phyloP scores from a whole-genome alignment of 306 rosid species.

The Cucurbita maxima region DNA sequence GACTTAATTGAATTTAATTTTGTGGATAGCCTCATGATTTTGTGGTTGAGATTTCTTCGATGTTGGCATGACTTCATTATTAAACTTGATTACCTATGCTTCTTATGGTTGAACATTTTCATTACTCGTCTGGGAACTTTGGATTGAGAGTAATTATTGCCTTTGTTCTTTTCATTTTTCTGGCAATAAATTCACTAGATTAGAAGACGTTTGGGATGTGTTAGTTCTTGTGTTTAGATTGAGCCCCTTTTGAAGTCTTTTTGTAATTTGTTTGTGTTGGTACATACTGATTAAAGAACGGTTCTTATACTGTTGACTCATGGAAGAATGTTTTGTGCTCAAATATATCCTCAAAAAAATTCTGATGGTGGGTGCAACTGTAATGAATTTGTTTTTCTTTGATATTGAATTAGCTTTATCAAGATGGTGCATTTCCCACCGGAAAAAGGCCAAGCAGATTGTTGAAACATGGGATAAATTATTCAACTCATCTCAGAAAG shows the following conservation, averaged over 20 bases:
- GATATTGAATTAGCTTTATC: constrained; percentile 56
- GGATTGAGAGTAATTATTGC: background rate
- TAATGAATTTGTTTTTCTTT: constrained; percentile 26
- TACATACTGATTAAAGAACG: background rate
- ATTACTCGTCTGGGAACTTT: background rate
- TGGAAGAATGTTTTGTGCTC: constrained; percentile 1
- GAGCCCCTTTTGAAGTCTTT: background rate
- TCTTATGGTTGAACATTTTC: background rate
- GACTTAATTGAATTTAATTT: background rate
- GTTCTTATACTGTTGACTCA: background rate
- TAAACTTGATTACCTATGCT: background rate
- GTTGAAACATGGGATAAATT: constrained; percentile 80
- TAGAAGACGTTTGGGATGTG: background rate
- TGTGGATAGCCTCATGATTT: background rate
- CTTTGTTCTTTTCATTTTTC: background rate
- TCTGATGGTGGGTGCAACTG: background rate
- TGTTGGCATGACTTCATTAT: background rate
- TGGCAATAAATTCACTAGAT: background rate
- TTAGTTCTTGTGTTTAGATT: background rate
- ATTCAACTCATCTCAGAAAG: constrained; percentile 68
- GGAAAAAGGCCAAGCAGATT: constrained; percentile 60
- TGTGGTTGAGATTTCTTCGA: background rate
- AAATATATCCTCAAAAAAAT: background rate
- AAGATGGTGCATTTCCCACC: constrained; percentile 68
- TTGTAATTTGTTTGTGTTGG: background rate